These are phyloP conservation scores for Dendrostoma leiphaemia DNA, from an alignment of 2,329 filamentous ascomycete genomes.

Conservation along the genomic window DNA sequence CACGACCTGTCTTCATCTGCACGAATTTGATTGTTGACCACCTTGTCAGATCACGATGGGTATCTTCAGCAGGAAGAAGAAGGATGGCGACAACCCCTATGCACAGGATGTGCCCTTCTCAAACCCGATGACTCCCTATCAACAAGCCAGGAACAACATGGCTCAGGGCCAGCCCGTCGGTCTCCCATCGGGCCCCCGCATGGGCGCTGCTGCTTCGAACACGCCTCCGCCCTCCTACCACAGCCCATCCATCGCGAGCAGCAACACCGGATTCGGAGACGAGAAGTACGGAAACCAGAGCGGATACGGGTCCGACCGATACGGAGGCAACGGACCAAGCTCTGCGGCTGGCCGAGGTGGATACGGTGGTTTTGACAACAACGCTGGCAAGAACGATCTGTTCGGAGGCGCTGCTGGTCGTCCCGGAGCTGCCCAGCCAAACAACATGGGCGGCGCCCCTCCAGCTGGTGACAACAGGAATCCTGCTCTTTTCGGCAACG, in stretches of 20 bases:
- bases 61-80: slow-evolving; percentile 54
- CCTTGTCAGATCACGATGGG: slow-evolving; percentile 27
- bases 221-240: slow-evolving; percentile 30
- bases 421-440: slow-evolving; percentile 18
- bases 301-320: slow-evolving; percentile 54
- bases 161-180: slow-evolving; percentile 25
- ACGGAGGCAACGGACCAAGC: slow-evolving; percentile 37
- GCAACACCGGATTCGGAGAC: slow-evolving; percentile 47
- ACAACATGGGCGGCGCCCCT: background rate
- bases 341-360: slow-evolving; percentile 41
- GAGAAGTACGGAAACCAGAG: slow-evolving; percentile 50
- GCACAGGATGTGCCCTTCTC: slow-evolving; percentile 58
- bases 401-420: slow-evolving; percentile 43
- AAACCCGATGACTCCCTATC: slow-evolving; percentile 47
- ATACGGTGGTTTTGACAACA: slow-evolving; percentile 57
- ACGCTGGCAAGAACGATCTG: slow-evolving; percentile 54
- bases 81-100: slow-evolving; percentile 49
- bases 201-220: slow-evolving; percentile 20
- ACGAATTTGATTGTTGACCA: background rate
- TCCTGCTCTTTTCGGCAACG: slow-evolving; percentile 11
- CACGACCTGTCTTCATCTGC: background rate
- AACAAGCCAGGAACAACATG: slow-evolving; percentile 39
- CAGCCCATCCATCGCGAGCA: slow-evolving; percentile 23
- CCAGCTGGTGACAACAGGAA: background rate
- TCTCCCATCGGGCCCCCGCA: slow-evolving; percentile 28